These are phyloP conservation scores for Corchorus capsularis DNA, from an alignment of 345 rosid genomes.

Conservation along the genomic window DNA sequence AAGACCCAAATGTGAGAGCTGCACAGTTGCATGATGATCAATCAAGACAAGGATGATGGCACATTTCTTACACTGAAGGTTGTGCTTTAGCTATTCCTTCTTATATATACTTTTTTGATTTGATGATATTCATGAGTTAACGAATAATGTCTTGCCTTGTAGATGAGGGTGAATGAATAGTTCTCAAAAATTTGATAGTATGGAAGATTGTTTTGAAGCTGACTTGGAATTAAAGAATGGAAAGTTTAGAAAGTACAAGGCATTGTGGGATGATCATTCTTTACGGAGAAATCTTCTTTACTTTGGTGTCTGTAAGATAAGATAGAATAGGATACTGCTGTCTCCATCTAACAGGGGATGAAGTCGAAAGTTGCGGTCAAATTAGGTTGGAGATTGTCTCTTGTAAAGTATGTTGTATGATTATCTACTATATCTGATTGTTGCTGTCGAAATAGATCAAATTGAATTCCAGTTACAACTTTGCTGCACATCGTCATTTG, in stretches of 20 bases:
- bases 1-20: constrained; percentile 74
- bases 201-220: constrained; percentile 15
- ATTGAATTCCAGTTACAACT: background rate
- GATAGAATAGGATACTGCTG: constrained; percentile 19
- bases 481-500: background rate
- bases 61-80: constrained; percentile 5
- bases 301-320: constrained; percentile 32
- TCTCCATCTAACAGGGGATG: background rate
- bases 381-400: constrained; percentile 18
- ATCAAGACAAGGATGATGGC: constrained; percentile 60
- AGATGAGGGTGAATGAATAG: constrained; percentile 20
- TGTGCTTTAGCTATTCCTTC: background rate
- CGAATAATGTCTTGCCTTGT: constrained; percentile 9
- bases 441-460: background rate
- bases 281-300: background rate
- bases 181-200: background rate
- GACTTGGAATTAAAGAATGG: constrained; percentile 26
- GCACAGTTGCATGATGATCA: constrained; percentile 73
- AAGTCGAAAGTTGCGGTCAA: background rate
- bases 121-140: background rate
- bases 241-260: background rate
- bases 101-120: background rate
- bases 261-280: background rate
- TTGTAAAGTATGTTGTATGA: constrained; percentile 33
- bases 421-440: background rate